These are phyloP conservation scores for Mycocentrospora acerina DNA, from an alignment of 2,329 filamentous ascomycete genomes.

Conservation along the genomic window DNA sequence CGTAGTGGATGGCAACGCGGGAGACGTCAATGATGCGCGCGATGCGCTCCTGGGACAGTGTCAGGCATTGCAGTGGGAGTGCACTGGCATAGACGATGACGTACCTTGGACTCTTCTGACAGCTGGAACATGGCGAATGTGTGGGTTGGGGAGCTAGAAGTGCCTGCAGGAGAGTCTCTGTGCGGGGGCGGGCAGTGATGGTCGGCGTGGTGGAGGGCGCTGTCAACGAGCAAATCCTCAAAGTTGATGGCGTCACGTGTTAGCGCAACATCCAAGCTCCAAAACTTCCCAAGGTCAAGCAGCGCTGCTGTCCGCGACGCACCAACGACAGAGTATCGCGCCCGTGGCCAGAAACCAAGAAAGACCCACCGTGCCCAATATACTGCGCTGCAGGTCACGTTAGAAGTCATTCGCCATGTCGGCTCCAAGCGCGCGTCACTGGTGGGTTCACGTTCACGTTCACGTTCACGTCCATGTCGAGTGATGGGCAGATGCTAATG, in stretches of 20 bases:
- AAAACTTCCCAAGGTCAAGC: constrained; percentile 19
- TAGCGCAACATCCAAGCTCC: constrained; percentile 20
- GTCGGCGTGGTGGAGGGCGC: constrained; percentile 13
- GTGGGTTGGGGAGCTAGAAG: constrained; percentile 1
- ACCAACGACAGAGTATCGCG: constrained; percentile 6
- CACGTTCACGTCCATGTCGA: too few relatives aligned
- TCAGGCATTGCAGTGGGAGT: constrained; percentile 21
- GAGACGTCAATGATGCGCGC: constrained; percentile 94
- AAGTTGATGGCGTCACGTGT: constrained; percentile 16
- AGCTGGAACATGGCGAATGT: constrained; percentile 59
- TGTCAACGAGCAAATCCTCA: constrained; percentile 17
- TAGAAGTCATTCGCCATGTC: constrained; percentile 51
- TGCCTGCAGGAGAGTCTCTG: constrained; percentile 1
- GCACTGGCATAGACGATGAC: constrained; percentile 3
- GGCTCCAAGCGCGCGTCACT: constrained; percentile 68
- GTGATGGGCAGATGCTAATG: constrained; percentile 18
- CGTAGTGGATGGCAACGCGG: constrained; percentile 93
- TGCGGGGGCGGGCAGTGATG: constrained; percentile 3
- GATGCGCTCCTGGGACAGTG: constrained; percentile 79
- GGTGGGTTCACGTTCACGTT: constrained; percentile 60
- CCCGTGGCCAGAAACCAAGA: neutral
- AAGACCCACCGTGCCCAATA: too few relatives aligned
- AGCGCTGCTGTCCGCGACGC: constrained; percentile 1
- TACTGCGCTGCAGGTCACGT: neutral
- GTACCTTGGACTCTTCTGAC: constrained; percentile 96